These are phyloP conservation scores for Castanea sativa DNA, from an alignment of 306 rosid genomes.

Conservation along the genomic window DNA sequence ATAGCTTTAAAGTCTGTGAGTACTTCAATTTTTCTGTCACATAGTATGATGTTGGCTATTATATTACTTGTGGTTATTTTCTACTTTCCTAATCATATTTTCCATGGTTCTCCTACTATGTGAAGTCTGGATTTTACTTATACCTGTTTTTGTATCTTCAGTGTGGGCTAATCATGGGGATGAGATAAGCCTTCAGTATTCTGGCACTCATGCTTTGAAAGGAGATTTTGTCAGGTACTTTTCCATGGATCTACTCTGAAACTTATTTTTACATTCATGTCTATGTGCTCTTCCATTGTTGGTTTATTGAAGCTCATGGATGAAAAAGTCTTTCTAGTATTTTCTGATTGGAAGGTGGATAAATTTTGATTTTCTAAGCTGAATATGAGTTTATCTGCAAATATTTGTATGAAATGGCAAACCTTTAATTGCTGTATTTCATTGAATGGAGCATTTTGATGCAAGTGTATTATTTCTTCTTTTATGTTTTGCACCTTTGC, in stretches of 20 bases:
- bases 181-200: conserved; percentile 87
- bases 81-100: conserved; percentile 8
- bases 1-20: conserved; percentile 78
- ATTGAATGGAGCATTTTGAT: not conserved
- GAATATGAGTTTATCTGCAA: not conserved
- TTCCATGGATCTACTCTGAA: conserved; percentile 20
- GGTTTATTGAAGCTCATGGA: not conserved
- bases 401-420: not conserved
- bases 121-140: conserved; percentile 21
- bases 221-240: conserved; percentile 94
- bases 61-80: conserved; percentile 11
- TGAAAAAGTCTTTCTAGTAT: not conserved
- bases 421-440: not conserved
- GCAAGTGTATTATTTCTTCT: not conserved
- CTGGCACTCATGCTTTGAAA: conserved; percentile 95
- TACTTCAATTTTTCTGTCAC: conserved; percentile 13
- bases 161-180: conserved; percentile 99
- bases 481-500: not conserved
- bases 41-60: not conserved
- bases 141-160: conserved; percentile 34
- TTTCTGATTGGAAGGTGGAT: not conserved
- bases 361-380: not conserved
- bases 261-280: not conserved
- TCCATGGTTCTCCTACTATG: conserved; percentile 10
- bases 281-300: not conserved